phyloP scores from a whole-genome alignment of 331 rosid genomes.

The Acacia concinna region DNA sequence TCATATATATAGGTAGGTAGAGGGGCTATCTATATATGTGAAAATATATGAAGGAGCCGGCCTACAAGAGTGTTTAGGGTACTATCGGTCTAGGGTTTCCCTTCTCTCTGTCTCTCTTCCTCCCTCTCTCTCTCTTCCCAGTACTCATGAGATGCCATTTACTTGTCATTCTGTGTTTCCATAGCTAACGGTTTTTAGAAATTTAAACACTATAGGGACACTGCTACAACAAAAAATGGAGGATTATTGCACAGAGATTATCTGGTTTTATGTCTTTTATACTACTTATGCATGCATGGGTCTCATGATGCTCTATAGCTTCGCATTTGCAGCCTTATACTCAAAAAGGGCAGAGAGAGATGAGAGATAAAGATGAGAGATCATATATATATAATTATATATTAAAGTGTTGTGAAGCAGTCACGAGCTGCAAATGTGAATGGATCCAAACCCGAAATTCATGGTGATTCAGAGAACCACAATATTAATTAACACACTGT shows the following conservation, averaged over 20 bases:
- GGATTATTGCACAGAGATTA: conserved; percentile 35
- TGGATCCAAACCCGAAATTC: conserved; percentile 47
- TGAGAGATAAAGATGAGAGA: conserved; percentile 16
- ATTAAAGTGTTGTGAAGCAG: conserved; percentile 1
- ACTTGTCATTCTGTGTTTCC: conserved; percentile 49
- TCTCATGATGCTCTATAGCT: conserved; percentile 37
- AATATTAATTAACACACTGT: conserved; percentile 4
- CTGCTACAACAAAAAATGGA: conserved; percentile 36
- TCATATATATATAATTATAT: background rate
- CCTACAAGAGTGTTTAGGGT: conserved; percentile 41
- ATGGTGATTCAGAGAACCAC: conserved; percentile 41
- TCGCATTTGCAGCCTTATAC: conserved; percentile 54
- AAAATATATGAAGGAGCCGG: conserved; percentile 48
- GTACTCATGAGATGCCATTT: conserved; percentile 36
- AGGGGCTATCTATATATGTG: conserved; percentile 2
- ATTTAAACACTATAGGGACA: conserved; percentile 28
- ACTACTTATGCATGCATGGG: conserved; percentile 5
- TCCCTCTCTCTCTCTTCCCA: background rate
- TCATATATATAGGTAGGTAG: background rate
- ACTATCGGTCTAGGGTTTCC: conserved; percentile 26
- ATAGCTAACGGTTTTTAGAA: conserved; percentile 64
- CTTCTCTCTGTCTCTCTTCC: background rate
- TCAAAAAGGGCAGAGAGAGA: conserved; percentile 19
- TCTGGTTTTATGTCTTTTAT: conserved; percentile 11
- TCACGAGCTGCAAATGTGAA: conserved; percentile 48